Evolutionary conservation across 2,329 filamentous ascomycete species (phyloP).

Genomic region (Neofusicoccum kwambonambiense): DNA sequence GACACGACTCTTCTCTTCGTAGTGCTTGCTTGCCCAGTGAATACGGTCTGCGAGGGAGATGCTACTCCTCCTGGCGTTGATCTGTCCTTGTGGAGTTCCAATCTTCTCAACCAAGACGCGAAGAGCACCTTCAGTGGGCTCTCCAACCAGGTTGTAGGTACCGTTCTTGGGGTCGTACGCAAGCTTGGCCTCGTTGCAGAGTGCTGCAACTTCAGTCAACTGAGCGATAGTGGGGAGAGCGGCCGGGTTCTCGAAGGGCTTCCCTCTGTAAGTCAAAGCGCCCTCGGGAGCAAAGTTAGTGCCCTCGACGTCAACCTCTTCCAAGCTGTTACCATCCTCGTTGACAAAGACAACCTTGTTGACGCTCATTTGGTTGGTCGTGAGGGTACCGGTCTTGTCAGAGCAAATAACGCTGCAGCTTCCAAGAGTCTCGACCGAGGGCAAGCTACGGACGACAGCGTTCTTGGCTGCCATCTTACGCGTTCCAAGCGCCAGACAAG

Average conservation of each 20-base stretch:
- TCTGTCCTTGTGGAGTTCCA: constrained; percentile 69
- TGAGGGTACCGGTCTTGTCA: constrained; percentile 97
- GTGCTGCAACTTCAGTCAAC: constrained; percentile 66
- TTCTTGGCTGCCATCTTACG: constrained; percentile 99
- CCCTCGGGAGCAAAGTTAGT: constrained; percentile 89
- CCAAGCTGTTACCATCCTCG: constrained; percentile 69
- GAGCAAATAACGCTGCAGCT: constrained; percentile 99
- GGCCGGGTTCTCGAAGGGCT: constrained; percentile 66
- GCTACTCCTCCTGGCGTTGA: constrained; percentile 53
- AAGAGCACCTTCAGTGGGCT: constrained; percentile 92
- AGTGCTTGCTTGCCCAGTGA: constrained; percentile 80
- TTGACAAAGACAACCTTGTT: constrained; percentile 85
- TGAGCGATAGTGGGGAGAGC: constrained; percentile 76
- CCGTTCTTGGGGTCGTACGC: constrained; percentile 75
- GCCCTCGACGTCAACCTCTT: constrained; percentile 86
- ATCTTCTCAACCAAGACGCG: constrained; percentile 92
- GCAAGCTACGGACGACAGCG: constrained; percentile 91
- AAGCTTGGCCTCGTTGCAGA: constrained; percentile 88
- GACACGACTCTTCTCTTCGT: constrained; percentile 71
- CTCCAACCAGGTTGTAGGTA: constrained; percentile 79
- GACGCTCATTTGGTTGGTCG: constrained; percentile 99
- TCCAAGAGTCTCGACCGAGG: constrained; percentile 94
- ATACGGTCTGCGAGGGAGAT: constrained; percentile 60
- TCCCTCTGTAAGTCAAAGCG: constrained; percentile 66
- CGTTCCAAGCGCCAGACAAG: constrained; percentile 91